These are phyloP conservation scores for Picea glauca DNA, from an alignment of 75 land plant species.

Conservation along the genomic window DNA sequence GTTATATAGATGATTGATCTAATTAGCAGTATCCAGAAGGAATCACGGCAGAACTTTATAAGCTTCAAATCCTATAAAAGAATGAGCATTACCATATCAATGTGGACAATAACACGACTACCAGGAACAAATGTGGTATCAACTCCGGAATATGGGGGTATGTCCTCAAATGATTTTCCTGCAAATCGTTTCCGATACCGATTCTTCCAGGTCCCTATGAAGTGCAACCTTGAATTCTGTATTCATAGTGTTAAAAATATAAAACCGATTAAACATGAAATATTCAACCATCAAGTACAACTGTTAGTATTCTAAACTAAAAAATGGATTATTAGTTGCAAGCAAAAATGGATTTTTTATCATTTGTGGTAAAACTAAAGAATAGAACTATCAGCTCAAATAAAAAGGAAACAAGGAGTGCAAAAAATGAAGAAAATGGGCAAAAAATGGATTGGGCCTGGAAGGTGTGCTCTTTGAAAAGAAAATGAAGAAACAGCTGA, in stretches of 20 bases:
- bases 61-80: not conserved
- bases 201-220: constrained; percentile 98
- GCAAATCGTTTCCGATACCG: constrained; percentile 75
- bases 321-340: not conserved
- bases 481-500: too few relatives aligned
- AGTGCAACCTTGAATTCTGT: constrained; percentile 91
- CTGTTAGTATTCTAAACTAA: not conserved
- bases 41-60: not conserved
- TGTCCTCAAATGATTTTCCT: constrained; percentile 17
- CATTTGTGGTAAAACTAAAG: not conserved
- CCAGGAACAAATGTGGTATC: constrained; percentile 6
- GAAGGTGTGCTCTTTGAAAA: too few relatives aligned
- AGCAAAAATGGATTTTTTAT: not conserved
- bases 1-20: not conserved
- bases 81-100: constrained; percentile 80
- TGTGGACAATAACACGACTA: constrained; percentile 53
- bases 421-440: too few relatives aligned
- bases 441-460: too few relatives aligned
- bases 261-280: not conserved
- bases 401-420: not conserved
- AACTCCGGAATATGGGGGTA: not conserved
- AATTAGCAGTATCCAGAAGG: not conserved
- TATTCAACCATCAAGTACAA: not conserved
- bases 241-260: constrained; percentile 4
- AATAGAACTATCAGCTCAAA: not conserved